These are phyloP conservation scores for Claviceps spartinae DNA, from an alignment of 2,329 filamentous ascomycete species.

Conservation along the genomic window DNA sequence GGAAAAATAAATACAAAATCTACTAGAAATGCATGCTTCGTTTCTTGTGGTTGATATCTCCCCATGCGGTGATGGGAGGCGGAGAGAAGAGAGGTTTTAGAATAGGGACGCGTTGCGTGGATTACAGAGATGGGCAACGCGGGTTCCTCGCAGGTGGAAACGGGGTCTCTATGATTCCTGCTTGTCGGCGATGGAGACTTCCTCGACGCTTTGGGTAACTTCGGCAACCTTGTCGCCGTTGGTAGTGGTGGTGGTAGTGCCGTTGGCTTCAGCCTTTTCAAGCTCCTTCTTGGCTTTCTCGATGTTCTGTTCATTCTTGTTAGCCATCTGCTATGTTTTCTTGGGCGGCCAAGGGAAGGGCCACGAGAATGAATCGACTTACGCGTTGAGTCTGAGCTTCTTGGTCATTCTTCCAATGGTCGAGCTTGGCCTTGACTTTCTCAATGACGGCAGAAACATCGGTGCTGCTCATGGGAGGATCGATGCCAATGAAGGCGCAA, in stretches of 20 bases:
- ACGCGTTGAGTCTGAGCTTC: constrained; percentile 81
- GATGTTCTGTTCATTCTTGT: constrained; percentile 58
- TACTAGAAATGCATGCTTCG: too few relatives aligned
- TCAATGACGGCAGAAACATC: constrained; percentile 71
- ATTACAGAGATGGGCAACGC: not conserved
- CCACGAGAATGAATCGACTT: constrained; percentile 22
- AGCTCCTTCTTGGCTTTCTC: constrained; percentile 95
- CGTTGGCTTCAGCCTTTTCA: constrained; percentile 43
- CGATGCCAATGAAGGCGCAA: constrained; percentile 68
- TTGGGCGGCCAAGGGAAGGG: not conserved
- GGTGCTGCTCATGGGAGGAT: constrained; percentile 73
- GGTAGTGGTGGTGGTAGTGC: constrained; percentile 27
- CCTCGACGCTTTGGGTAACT: constrained; percentile 36
- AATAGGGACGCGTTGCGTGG: too few relatives aligned
- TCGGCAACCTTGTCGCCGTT: constrained; percentile 41
- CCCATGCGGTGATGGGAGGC: too few relatives aligned
- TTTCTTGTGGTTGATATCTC: too few relatives aligned
- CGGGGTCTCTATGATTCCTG: constrained; percentile 26
- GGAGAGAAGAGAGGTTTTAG: not conserved
- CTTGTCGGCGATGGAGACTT: constrained; percentile 39
- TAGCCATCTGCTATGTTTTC: not conserved
- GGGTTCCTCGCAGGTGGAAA: not conserved
- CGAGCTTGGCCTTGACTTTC: constrained; percentile 86
- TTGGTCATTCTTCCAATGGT: constrained; percentile 85
- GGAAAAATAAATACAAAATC: too few relatives aligned